Base-by-base conservation (phyloP, 2,329 filamentous ascomycete genomes). In the Fusarium dimerum region DNA sequence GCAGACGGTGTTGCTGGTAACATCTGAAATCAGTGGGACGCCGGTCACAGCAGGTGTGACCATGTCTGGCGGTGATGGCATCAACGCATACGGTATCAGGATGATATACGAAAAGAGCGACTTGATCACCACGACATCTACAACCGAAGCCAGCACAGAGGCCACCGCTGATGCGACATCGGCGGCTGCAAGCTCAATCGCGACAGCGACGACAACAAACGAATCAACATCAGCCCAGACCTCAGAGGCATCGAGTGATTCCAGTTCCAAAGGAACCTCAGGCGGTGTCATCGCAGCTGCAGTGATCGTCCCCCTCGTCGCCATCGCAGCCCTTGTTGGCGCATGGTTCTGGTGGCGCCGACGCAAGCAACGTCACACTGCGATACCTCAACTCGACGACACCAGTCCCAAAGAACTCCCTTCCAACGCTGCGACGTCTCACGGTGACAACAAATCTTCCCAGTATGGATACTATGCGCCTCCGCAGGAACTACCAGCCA, bases 71-170 rank as follows among this genome's bases (percentile, higher is more conserved):
- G 61, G 52, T 0, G 64, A 54, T 1, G 69, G 67, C 3, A 55
- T 73, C 26, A 70, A 72, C 36, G 71, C 69, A 0, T 71, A 60
- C 41, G 70, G 70, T 34, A 45, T 73, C 11, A 62, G 66, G 8
- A 73, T 73, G 70, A 63, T 73, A 11, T 67, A 70, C 46, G 60
- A 71, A 39, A 40, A 54, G n/a, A 68, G 57, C 8, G 68, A 72
- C 38, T 20, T 67, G 3, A 50, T 53, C 32, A 61, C 51, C 13
- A 45, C 40, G 4, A 43, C 43, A 13, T 42, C 57, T 13, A 45
- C 50, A 15, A 49, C 54, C 2, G 47, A 43, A 12, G 8, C 56
- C 9, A 47, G 42, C 4, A 7, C 48, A 8, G 16, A 45, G 15
- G 15, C 38, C 29, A 17, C 41, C 3, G 5, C 48, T 5, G 16